Evolutionary conservation across 768 basidiomycete genomes (phyloP).

Genomic region (Hemileccinum rubropunctum): DNA sequence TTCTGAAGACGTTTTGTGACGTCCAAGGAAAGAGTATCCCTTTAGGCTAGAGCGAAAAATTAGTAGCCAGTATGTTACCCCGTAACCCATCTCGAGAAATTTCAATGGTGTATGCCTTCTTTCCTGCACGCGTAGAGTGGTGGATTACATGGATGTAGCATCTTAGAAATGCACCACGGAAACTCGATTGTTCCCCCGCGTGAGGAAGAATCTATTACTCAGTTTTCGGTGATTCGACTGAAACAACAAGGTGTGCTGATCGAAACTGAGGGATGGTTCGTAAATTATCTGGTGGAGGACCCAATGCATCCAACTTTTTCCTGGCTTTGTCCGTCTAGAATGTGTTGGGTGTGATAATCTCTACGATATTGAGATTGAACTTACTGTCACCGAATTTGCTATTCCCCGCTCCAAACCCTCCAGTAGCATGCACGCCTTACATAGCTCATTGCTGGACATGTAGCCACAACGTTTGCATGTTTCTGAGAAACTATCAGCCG

Average conservation of each 20-base stretch:
- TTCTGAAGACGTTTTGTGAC: constrained; percentile 42
- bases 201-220: not conserved
- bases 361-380: constrained; percentile 23
- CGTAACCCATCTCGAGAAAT: too few relatives aligned
- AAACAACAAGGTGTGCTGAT: constrained; percentile 38
- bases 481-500: constrained; percentile 45
- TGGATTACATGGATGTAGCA: constrained; percentile 4
- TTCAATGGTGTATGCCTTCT: not conserved
- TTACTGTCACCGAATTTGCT: constrained; percentile 58
- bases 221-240: constrained; percentile 36
- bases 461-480: constrained; percentile 91
- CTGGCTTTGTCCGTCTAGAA: constrained; percentile 66
- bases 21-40: constrained; percentile 27
- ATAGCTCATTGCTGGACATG: constrained; percentile 96
- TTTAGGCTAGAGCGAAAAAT: constrained; percentile 11
- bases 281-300: constrained; percentile 61
- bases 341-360: constrained; percentile 2
- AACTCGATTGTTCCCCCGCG: too few relatives aligned
- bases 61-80: not conserved
- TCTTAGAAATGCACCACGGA: not conserved
- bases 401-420: constrained; percentile 89
- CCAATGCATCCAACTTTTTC: constrained; percentile 58
- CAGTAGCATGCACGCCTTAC: constrained; percentile 88
- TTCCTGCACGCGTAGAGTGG: not conserved
- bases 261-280: constrained; percentile 76